Conservation (phyloP, 345 rosid species). For the Zanthoxylum bungeanum region DNA sequence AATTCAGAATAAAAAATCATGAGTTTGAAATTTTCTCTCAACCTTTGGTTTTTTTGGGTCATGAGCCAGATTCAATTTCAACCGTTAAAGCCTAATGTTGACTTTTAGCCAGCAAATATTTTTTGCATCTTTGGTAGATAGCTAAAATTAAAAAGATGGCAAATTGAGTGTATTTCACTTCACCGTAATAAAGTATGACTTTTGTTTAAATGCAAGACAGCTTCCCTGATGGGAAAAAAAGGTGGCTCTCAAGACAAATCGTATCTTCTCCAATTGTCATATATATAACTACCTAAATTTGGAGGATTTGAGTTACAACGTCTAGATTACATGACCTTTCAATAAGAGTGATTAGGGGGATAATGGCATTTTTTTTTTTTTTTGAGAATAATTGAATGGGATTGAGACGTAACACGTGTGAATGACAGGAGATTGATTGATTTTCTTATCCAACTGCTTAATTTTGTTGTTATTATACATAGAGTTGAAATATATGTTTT, state of each 20-base stretch:
- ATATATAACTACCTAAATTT: slow-evolving; percentile 1
- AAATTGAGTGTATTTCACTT: too few species aligned
- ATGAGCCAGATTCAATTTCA: too few species aligned
- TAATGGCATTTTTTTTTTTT: background rate
- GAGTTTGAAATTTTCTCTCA: too few species aligned
- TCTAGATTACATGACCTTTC: slow-evolving; percentile 1
- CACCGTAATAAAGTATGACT: too few species aligned
- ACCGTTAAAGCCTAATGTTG: too few species aligned
- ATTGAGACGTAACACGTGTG: too few species aligned
- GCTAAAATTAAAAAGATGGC: too few species aligned
- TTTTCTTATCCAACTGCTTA: background rate
- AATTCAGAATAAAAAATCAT: too few species aligned
- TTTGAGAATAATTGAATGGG: background rate
- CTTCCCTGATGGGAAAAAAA: slow-evolving; percentile 1
- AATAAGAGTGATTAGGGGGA: background rate
- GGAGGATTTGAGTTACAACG: slow-evolving; percentile 8
- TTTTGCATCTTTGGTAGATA: too few species aligned
- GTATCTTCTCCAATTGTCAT: background rate
- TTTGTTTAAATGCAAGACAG: too few species aligned
- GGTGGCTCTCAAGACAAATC: background rate
- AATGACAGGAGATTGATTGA: background rate
- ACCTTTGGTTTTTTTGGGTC: too few species aligned
- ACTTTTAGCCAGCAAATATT: too few species aligned
- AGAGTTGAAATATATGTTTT: background rate
- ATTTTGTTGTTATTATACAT: background rate